Conservation (phyloP, 2,329 filamentous ascomycete genomes). For the Arachnomyces sp. region DNA sequence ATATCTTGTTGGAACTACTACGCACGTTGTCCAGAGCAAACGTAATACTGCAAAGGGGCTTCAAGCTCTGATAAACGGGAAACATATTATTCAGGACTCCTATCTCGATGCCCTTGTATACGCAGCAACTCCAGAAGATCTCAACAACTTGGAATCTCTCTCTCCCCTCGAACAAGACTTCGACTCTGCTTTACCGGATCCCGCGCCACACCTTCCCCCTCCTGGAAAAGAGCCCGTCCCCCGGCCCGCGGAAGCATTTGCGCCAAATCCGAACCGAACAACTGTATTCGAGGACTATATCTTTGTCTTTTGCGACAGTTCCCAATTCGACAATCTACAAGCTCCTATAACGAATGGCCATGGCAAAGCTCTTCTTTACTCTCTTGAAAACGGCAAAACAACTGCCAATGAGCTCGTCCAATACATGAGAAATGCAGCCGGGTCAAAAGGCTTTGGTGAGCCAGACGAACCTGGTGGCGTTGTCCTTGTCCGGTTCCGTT, state of each 20-base stretch:
- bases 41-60: constrained; percentile 82
- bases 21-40: constrained; percentile 81
- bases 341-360: constrained; percentile 67
- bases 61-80: constrained; percentile 75
- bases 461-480: constrained; percentile 59
- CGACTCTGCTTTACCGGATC: constrained; percentile 66
- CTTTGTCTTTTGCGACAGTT: constrained; percentile 73
- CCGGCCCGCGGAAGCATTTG: constrained; percentile 59
- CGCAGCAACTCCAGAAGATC: constrained; percentile 46
- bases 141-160: constrained; percentile 42
- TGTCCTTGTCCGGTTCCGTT: constrained; percentile 65
- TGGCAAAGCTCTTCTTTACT: constrained; percentile 68
- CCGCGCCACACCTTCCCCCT: constrained; percentile 62
- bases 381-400: constrained; percentile 55
- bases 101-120: constrained; percentile 66
- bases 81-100: constrained; percentile 62
- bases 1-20: constrained; percentile 63
- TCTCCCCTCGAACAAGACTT: constrained; percentile 71
- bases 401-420: constrained; percentile 66
- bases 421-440: constrained; percentile 66
- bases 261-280: constrained; percentile 56
- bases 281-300: constrained; percentile 79
- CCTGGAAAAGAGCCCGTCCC: constrained; percentile 66
- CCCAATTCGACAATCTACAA: constrained; percentile 67
- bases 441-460: constrained; percentile 61